Conservation (phyloP, 2,329 filamentous ascomycete genomes). For the Aspergillus nomiae region DNA sequence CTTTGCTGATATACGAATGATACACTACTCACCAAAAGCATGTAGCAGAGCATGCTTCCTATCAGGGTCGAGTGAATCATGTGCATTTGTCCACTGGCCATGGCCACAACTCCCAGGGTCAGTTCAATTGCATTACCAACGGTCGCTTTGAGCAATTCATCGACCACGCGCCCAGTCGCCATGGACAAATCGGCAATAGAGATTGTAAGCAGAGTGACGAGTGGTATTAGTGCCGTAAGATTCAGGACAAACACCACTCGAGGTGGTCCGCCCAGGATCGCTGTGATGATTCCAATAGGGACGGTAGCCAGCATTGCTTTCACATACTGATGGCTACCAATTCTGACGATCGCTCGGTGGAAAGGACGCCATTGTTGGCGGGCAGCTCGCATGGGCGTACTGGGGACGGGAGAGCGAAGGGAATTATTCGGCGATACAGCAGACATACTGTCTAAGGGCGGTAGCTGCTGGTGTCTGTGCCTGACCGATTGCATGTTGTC, state of each 20-base stretch:
- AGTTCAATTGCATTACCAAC: conserved; percentile 84
- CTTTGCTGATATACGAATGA: background rate
- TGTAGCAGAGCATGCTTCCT: conserved; percentile 80
- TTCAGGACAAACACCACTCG: conserved; percentile 75
- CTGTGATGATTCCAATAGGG: conserved; percentile 68
- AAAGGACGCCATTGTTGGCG: conserved; percentile 1
- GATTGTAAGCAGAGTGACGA: conserved; percentile 76
- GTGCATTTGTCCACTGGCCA: conserved; percentile 67
- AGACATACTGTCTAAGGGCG: background rate
- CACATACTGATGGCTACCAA: conserved; percentile 45
- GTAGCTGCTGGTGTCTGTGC: conserved; percentile 1
- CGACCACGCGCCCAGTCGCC: conserved; percentile 67
- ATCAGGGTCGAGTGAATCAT: conserved; percentile 87
- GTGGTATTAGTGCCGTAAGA: conserved; percentile 81
- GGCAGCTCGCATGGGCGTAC: background rate
- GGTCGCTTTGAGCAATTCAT: conserved; percentile 79
- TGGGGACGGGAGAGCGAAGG: background rate
- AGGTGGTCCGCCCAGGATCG: conserved; percentile 59
- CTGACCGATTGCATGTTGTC: conserved; percentile 4
- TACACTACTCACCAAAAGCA: conserved; percentile 64
- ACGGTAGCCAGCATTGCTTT: conserved; percentile 70
- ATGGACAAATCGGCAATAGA: conserved; percentile 78
- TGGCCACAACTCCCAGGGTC: conserved; percentile 73
- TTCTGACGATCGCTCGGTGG: background rate
- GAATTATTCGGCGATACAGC: background rate